Percentiles rank a stretch among this genome's conserved stretches.
phyloP scores from a whole-genome alignment of 768 basidiomycete species.

The Amanita polypyramis region DNA sequence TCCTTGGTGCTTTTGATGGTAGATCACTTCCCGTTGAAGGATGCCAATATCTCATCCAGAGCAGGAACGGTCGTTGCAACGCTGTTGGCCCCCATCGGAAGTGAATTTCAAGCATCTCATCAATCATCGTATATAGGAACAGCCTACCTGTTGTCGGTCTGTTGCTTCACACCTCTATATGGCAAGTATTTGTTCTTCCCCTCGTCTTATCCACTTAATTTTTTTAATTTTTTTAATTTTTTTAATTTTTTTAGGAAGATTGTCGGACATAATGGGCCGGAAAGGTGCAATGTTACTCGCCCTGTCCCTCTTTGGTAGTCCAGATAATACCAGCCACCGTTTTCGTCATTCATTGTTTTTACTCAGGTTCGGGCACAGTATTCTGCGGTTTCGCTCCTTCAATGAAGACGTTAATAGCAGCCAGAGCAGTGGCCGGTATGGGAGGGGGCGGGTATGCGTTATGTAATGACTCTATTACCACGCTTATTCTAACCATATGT shows the following conservation, averaged over 20 bases:
- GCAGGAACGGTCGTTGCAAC: slow-evolving; percentile 83
- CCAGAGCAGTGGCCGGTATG: slow-evolving; percentile 83
- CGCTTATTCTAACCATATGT: slow-evolving; percentile 18
- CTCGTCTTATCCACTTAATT: background rate
- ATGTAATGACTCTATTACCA: slow-evolving; percentile 11
- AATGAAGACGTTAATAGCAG: slow-evolving; percentile 74
- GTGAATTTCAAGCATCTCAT: slow-evolving; percentile 70
- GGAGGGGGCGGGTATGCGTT: slow-evolving; percentile 78
- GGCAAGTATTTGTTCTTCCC: slow-evolving; percentile 30
- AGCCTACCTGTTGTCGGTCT: slow-evolving; percentile 77
- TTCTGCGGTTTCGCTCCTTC: slow-evolving; percentile 80
- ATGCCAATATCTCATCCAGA: slow-evolving; percentile 6
- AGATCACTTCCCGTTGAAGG: slow-evolving; percentile 14
- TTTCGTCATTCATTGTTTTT: slow-evolving; percentile 9
- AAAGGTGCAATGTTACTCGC: slow-evolving; percentile 84
- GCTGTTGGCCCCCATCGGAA: slow-evolving; percentile 75
- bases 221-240: no score
- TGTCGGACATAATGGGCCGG: slow-evolving; percentile 78
- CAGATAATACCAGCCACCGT: slow-evolving; percentile 5
- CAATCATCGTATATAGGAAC: slow-evolving; percentile 85
- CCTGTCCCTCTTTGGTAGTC: slow-evolving; percentile 69
- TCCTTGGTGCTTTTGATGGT: slow-evolving; percentile 83
- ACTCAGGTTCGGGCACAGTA: slow-evolving; percentile 67
- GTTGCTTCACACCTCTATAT: slow-evolving; percentile 86
- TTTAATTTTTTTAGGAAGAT: slow-evolving; percentile 48